Conservation (phyloP, 192 early-diverging fungal genomes). For the Rhizoclosmatium globosum region DNA sequence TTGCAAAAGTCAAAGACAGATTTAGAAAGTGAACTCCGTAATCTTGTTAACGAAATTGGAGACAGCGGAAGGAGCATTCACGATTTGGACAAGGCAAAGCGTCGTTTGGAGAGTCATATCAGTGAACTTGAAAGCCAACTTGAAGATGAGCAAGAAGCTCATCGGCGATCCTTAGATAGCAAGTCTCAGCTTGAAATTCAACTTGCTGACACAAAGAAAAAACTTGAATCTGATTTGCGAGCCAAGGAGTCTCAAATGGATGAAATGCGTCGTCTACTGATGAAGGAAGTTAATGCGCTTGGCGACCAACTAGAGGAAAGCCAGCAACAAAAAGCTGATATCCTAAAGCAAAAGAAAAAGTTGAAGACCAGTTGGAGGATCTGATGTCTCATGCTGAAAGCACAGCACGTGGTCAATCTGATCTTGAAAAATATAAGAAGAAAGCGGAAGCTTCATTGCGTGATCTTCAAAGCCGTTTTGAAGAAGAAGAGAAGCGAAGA, state of each 20-base stretch:
- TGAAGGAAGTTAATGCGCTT: slow-evolving; percentile 68
- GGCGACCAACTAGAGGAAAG: slow-evolving; percentile 64
- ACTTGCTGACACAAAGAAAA: slow-evolving; percentile 72
- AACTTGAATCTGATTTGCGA: slow-evolving; percentile 62
- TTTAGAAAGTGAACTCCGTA: slow-evolving; percentile 71
- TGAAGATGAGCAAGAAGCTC: slow-evolving; percentile 65
- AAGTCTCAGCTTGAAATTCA: slow-evolving; percentile 68
- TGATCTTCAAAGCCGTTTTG: slow-evolving; percentile 61
- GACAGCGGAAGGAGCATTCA: slow-evolving; percentile 79
- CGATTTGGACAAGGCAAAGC: slow-evolving; percentile 74
- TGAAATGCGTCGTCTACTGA: slow-evolving; percentile 76
- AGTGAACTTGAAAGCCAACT: slow-evolving; percentile 67
- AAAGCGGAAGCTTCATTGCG: slow-evolving; percentile 62
- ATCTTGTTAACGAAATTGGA: slow-evolving; percentile 76
- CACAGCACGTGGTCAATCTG: slow-evolving; percentile 69
- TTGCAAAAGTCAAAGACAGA: slow-evolving; percentile 72
- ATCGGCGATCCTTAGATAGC: slow-evolving; percentile 67
- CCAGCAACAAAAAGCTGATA: slow-evolving; percentile 61
- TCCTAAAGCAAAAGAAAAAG: slow-evolving; percentile 66
- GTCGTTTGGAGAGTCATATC: slow-evolving; percentile 67
- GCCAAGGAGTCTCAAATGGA: slow-evolving; percentile 74
- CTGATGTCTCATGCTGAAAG: slow-evolving; percentile 61
- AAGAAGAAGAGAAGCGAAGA: slow-evolving; percentile 68
- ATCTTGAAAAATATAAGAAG: slow-evolving; percentile 71
- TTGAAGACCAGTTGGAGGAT: slow-evolving; percentile 72